Evolutionary conservation across 2,329 filamentous ascomycete genomes (phyloP).

Genomic region (Scedosporium aurantiacum): DNA sequence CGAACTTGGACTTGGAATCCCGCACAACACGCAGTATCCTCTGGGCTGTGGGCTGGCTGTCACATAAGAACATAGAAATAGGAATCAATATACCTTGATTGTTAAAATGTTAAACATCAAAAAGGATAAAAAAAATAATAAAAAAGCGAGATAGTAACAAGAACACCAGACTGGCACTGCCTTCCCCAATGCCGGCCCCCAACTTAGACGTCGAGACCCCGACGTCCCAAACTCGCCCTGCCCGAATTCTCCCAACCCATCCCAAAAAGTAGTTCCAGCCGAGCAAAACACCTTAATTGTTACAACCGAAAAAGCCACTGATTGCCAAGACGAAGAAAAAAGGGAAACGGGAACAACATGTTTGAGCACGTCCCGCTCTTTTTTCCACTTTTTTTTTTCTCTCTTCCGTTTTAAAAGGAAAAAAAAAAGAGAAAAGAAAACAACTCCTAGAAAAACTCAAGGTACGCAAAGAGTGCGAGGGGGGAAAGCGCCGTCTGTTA

Average conservation of each 20-base stretch:
- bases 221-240: neutral
- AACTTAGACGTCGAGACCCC: slow-evolving; percentile 1
- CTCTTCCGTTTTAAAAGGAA: neutral
- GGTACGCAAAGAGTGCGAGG: neutral
- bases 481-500: neutral
- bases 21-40: neutral
- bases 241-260: neutral
- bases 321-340: neutral
- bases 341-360: neutral
- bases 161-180: neutral
- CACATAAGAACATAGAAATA: neutral
- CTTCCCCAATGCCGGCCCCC: neutral
- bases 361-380: neutral
- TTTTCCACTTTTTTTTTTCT: neutral
- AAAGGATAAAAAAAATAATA: neutral
- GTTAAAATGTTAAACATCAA: neutral
- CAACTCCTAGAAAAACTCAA: neutral
- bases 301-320: neutral
- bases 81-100: neutral
- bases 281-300: neutral
- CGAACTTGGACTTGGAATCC: neutral
- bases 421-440: neutral
- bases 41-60: neutral
- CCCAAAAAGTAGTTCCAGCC: neutral
- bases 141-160: slow-evolving; percentile 1